A percentile compares a stretch with the other conserved stretches of the same genome.
These are phyloP conservation scores for Pythium volutum DNA, from an alignment of 352 stramenopile genomes.

Conservation along the genomic window DNA sequence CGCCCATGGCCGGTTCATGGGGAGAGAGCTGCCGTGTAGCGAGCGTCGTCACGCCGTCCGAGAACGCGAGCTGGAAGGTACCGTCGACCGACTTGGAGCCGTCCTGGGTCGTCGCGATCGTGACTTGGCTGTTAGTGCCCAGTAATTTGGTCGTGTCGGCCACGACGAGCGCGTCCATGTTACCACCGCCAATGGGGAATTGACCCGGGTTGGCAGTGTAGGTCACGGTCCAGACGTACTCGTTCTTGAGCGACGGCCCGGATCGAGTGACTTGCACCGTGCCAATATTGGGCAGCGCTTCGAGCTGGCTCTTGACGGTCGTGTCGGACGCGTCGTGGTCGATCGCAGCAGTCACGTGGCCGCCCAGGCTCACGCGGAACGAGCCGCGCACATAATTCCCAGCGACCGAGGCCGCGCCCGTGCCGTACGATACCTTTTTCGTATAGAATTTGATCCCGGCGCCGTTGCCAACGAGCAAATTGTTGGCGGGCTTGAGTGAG, in stretches of 20 bases:
- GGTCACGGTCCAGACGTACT: conserved; percentile 94
- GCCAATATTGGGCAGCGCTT: conserved; percentile 93
- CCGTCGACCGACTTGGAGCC: conserved; percentile 64
- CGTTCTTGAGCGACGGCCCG: conserved; percentile 80
- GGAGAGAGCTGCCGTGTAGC: conserved; percentile 40
- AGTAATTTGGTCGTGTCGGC: conserved; percentile 40
- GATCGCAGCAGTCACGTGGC: conserved; percentile 87
- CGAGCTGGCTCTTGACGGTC: conserved; percentile 87
- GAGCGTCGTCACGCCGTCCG: conserved; percentile 37
- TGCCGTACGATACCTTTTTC: conserved; percentile 39
- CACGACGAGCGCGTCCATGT: conserved; percentile 43
- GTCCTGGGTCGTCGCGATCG: conserved; percentile 31
- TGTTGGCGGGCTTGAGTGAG: conserved; percentile 67
- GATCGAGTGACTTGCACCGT: conserved; percentile 83
- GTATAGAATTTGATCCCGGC: conserved; percentile 79
- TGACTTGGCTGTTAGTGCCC: conserved; percentile 42
- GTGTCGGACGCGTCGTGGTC: conserved; percentile 91
- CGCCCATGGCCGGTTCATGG: conserved; percentile 37
- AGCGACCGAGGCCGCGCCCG: conserved; percentile 47
- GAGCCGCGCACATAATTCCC: conserved; percentile 88
- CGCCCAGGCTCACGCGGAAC: conserved; percentile 89
- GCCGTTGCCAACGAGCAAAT: conserved; percentile 85
- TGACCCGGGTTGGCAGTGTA: conserved; percentile 92
- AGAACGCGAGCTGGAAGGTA: conserved; percentile 54
- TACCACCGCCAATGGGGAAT: conserved; percentile 82